Evolutionary conservation across 1,139 yeast genomes (phyloP).

Genomic region (Lipomyces yarrowii): DNA sequence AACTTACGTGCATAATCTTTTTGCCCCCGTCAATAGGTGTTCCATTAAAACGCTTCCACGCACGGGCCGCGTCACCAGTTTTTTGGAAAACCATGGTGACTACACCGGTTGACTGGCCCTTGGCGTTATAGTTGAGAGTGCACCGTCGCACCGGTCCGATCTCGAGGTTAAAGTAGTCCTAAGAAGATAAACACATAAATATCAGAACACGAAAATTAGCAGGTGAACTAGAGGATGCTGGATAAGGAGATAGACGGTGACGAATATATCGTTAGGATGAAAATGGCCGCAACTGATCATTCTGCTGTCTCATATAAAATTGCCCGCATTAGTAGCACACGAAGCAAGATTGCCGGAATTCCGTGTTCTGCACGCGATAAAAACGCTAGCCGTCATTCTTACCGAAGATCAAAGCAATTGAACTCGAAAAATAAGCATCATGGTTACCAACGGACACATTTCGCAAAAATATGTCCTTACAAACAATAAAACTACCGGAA

Average conservation of each 20-base stretch:
- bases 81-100: constrained; percentile 81
- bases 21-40: constrained; percentile 93
- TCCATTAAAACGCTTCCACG: constrained; percentile 84
- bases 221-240: constrained; percentile 17
- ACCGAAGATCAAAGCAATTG: not conserved
- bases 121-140: constrained; percentile 77
- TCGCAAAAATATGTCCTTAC: not conserved
- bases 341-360: not conserved
- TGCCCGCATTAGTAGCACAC: not conserved
- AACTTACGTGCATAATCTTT: constrained; percentile 58
- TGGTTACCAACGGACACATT: not conserved
- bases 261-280: constrained; percentile 8
- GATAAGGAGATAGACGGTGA: constrained; percentile 6
- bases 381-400: not conserved
- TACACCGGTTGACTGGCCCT: constrained; percentile 88
- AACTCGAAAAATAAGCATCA: not conserved
- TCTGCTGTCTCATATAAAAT: not conserved
- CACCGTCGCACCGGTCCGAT: constrained; percentile 82
- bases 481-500: not conserved
- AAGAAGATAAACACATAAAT: constrained; percentile 33
- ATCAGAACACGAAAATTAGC: constrained; percentile 28
- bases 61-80: constrained; percentile 68
- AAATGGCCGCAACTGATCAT: constrained; percentile 3
- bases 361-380: not conserved
- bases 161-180: constrained; percentile 89